Percentiles rank a stretch among this genome's conserved stretches.
Evolutionary conservation across 176 grass and related monocot genomes (phyloP).

Genomic region (Rhynchospora pubera): DNA sequence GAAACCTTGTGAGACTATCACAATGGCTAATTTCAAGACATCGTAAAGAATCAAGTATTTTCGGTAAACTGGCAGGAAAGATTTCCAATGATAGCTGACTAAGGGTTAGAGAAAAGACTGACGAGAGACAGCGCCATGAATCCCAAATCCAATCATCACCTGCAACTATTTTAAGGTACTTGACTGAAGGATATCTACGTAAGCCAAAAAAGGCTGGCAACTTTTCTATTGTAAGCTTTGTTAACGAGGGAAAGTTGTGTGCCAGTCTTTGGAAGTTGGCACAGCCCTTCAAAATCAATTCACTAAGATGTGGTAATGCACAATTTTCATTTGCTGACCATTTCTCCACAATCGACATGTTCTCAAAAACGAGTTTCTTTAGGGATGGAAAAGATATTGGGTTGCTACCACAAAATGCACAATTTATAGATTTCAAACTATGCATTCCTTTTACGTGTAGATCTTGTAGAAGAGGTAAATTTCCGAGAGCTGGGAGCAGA

Average conservation of each 20-base stretch:
- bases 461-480: constrained; percentile 14
- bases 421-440: not conserved
- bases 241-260: constrained; percentile 31
- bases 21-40: constrained; percentile 37
- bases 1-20: constrained; percentile 6
- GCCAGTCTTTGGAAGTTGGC: constrained; percentile 11
- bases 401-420: constrained; percentile 1
- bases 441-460: constrained; percentile 28
- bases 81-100: not conserved
- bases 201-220: not conserved
- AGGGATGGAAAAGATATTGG: constrained; percentile 13
- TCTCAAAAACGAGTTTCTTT: constrained; percentile 37
- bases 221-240: constrained; percentile 19
- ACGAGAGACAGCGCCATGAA: constrained; percentile 18
- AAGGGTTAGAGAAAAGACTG: constrained; percentile 23
- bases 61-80: not conserved
- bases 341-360: not conserved
- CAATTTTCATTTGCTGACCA: constrained; percentile 9
- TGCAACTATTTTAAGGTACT: not conserved
- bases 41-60: constrained; percentile 1
- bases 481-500: constrained; percentile 20
- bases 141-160: constrained; percentile 33
- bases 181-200: constrained; percentile 20
- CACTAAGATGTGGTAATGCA: constrained; percentile 7
- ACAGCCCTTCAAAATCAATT: constrained; percentile 37